A percentile compares a stretch with the other conserved stretches of the same genome.
Conservation (phyloP, 805 yeast genomes). For the Schwanniomyces polymorphus region DNA sequence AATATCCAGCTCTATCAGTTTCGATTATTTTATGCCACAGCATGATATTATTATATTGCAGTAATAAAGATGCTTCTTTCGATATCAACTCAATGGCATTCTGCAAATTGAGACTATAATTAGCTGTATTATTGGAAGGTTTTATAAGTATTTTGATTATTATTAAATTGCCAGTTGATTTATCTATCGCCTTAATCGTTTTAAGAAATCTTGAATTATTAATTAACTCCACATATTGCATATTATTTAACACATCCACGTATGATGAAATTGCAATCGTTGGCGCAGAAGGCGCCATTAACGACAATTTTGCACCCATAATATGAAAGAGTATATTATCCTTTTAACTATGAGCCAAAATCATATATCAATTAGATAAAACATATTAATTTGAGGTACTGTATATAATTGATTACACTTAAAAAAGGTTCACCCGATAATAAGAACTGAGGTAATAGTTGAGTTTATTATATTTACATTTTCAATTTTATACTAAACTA, state of each 20-base stretch:
- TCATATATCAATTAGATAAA: background rate
- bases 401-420: background rate
- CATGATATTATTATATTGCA: slow-evolving; percentile 57
- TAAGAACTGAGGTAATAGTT: background rate
- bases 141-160: slow-evolving; percentile 78
- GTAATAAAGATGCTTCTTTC: slow-evolving; percentile 40
- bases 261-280: slow-evolving; percentile 91
- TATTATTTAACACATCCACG: slow-evolving; percentile 71
- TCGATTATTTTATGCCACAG: slow-evolving; percentile 77
- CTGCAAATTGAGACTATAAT: slow-evolving; percentile 21
- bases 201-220: slow-evolving; percentile 84
- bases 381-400: background rate
- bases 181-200: slow-evolving; percentile 76
- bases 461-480: too few species aligned
- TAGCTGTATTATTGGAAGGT: slow-evolving; percentile 23
- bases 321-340: background rate
- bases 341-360: background rate
- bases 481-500: background rate
- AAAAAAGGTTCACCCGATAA: background rate
- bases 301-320: slow-evolving; percentile 88
- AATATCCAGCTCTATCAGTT: slow-evolving; percentile 88
- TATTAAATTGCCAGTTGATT: slow-evolving; percentile 64
- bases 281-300: slow-evolving; percentile 86
- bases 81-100: slow-evolving; percentile 24
- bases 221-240: slow-evolving; percentile 72